These are phyloP conservation scores for Phytophthora pini DNA, from an alignment of 352 stramenopile species.

Conservation along the genomic window DNA sequence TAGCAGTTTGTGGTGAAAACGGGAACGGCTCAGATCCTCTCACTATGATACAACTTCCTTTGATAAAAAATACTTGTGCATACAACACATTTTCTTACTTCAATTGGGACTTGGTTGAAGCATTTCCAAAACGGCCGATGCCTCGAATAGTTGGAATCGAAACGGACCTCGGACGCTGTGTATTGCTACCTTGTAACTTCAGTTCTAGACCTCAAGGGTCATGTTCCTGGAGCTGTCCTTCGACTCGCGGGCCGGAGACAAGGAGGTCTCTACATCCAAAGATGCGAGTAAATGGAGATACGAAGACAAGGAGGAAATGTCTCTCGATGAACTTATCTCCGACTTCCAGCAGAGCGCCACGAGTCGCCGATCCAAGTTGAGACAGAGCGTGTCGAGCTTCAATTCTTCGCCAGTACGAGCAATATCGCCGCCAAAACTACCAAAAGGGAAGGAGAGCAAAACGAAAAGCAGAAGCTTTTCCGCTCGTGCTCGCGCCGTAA, in stretches of 20 bases:
- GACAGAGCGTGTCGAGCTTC: neutral
- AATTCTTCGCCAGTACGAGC: slow-evolving; percentile 7
- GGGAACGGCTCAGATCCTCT: no score
- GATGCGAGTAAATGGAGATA: slow-evolving; percentile 7
- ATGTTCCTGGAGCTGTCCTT: slow-evolving; percentile 47
- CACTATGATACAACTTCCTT: no score
- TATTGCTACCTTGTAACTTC: neutral
- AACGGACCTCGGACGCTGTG: neutral
- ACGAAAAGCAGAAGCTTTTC: slow-evolving; percentile 10
- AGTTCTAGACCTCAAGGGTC: neutral
- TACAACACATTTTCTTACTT: neutral
- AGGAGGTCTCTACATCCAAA: slow-evolving; percentile 7
- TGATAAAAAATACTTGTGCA: no score
- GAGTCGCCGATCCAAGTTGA: slow-evolving; percentile 7
- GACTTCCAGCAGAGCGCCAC: slow-evolving; percentile 50
- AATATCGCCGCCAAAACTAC: slow-evolving; percentile 18
- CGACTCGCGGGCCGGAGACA: slow-evolving; percentile 18
- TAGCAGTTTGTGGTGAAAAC: no score
- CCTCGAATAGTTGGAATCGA: neutral
- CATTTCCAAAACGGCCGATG: neutral
- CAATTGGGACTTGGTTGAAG: neutral
- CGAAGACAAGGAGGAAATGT: slow-evolving; percentile 30
- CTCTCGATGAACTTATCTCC: slow-evolving; percentile 58
- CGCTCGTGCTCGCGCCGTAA: slow-evolving; percentile 1
- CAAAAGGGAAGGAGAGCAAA: slow-evolving; percentile 13